These are phyloP conservation scores for Epichloe bromicola DNA, from an alignment of 2,329 filamentous ascomycete genomes.

Conservation along the genomic window DNA sequence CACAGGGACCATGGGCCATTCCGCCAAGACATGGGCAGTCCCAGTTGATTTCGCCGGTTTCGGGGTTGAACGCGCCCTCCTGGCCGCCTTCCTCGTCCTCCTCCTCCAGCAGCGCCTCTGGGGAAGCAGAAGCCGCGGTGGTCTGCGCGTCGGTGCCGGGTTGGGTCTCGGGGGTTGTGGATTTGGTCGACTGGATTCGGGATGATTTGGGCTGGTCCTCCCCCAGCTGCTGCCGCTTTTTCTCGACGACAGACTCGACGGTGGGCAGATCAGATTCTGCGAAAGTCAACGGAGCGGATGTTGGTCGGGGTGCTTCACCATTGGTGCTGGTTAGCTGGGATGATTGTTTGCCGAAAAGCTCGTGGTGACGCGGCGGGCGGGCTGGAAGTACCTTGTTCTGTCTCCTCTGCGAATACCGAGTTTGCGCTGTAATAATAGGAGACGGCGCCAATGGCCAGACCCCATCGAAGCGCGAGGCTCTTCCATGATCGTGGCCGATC, in stretches of 20 bases:
- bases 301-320: slow-evolving; percentile 8
- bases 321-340: neutral
- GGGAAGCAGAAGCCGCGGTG: slow-evolving; percentile 22
- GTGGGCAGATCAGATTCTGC: slow-evolving; percentile 47
- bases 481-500: slow-evolving; percentile 72
- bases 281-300: slow-evolving; percentile 36
- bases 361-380: too few relatives aligned
- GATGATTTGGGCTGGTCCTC: slow-evolving; percentile 13
- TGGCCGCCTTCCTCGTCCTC: slow-evolving; percentile 66
- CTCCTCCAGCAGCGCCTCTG: slow-evolving; percentile 30
- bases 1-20: slow-evolving; percentile 93
- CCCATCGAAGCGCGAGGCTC: slow-evolving; percentile 59
- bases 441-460: slow-evolving; percentile 58
- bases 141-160: slow-evolving; percentile 15
- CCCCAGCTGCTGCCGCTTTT: slow-evolving; percentile 40
- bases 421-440: slow-evolving; percentile 89
- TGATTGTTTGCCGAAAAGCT: neutral
- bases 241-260: slow-evolving; percentile 52
- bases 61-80: slow-evolving; percentile 91
- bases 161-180: slow-evolving; percentile 11
- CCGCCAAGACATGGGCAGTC: slow-evolving; percentile 95
- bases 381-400: slow-evolving; percentile 24
- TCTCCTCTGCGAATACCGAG: slow-evolving; percentile 73
- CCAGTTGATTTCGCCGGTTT: slow-evolving; percentile 99
- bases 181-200: slow-evolving; percentile 8